Conservation (phyloP, 441 rosid species). For the Adansonia madagascariensis region DNA sequence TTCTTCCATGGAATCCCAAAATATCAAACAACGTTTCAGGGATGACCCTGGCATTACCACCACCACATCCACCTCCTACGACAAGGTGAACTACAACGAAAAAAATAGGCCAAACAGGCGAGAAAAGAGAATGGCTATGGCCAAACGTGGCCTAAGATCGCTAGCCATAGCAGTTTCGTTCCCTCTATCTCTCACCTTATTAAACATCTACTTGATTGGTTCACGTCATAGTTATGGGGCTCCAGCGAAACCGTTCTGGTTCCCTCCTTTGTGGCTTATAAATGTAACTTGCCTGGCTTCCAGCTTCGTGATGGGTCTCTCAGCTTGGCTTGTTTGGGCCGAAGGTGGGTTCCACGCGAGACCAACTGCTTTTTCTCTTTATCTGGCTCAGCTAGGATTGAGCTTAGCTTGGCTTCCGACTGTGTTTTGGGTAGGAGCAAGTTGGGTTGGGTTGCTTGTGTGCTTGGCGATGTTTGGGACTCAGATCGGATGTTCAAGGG, state of each 20-base stretch:
- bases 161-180: slow-evolving; percentile 60
- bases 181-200: slow-evolving; percentile 60
- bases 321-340: slow-evolving; percentile 95
- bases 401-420: slow-evolving; percentile 59
- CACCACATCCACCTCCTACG: slow-evolving; percentile 16
- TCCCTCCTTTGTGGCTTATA: slow-evolving; percentile 67
- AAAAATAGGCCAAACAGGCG: slow-evolving; percentile 31
- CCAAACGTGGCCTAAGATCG: slow-evolving; percentile 71
- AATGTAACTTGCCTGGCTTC: slow-evolving; percentile 53
- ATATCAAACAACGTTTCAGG: slow-evolving; percentile 52
- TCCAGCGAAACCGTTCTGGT: slow-evolving; percentile 46
- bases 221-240: slow-evolving; percentile 31
- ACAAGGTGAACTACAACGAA: slow-evolving; percentile 27
- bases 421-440: slow-evolving; percentile 48
- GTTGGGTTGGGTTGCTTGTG: slow-evolving; percentile 48
- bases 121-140: slow-evolving; percentile 56
- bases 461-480: slow-evolving; percentile 50
- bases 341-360: slow-evolving; percentile 75
- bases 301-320: slow-evolving; percentile 49
- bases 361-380: slow-evolving; percentile 55
- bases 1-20: slow-evolving; percentile 58
- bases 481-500: slow-evolving; percentile 56
- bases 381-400: slow-evolving; percentile 56
- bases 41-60: slow-evolving; percentile 34
- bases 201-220: slow-evolving; percentile 54